Conservation (phyloP, 176 grass and related monocot genomes). For the Lolium multiflorum region DNA sequence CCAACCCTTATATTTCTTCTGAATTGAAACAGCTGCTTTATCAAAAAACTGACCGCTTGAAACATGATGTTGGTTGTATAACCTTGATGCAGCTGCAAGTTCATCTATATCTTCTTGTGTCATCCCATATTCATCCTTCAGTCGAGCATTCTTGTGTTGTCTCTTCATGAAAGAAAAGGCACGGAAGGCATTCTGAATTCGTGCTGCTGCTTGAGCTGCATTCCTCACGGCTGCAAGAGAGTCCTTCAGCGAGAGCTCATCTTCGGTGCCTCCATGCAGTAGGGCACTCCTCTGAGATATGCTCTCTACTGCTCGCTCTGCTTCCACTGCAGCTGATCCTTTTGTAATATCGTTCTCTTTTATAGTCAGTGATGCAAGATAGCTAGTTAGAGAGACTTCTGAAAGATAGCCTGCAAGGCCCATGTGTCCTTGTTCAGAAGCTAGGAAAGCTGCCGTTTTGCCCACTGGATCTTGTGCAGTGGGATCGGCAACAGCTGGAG, state of each 20-base stretch:
- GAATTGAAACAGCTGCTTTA: constrained; percentile 97
- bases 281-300: constrained; percentile 67
- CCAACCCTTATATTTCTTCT: constrained; percentile 96
- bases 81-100: constrained; percentile 74
- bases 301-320: constrained; percentile 68
- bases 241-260: constrained; percentile 90
- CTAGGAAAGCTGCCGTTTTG: constrained; percentile 93
- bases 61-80: constrained; percentile 47
- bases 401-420: constrained; percentile 95
- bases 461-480: constrained; percentile 91
- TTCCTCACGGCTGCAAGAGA: constrained; percentile 99
- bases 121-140: constrained; percentile 85
- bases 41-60: constrained; percentile 63
- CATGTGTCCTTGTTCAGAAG: constrained; percentile 73
- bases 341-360: constrained; percentile 65
- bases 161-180: constrained; percentile 92
- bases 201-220: constrained; percentile 84
- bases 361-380: constrained; percentile 83
- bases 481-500: constrained; percentile 86
- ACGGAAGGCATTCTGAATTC: constrained; percentile 97
- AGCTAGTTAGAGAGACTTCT: constrained; percentile 77
- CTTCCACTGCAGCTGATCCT: constrained; percentile 73
- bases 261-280: constrained; percentile 65
- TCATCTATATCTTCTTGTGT: constrained; percentile 90
- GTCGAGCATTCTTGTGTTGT: constrained; percentile 54